Evolutionary conservation across 208 protist genomes (phyloP).

Genomic region (Leishmania guyanensis): DNA sequence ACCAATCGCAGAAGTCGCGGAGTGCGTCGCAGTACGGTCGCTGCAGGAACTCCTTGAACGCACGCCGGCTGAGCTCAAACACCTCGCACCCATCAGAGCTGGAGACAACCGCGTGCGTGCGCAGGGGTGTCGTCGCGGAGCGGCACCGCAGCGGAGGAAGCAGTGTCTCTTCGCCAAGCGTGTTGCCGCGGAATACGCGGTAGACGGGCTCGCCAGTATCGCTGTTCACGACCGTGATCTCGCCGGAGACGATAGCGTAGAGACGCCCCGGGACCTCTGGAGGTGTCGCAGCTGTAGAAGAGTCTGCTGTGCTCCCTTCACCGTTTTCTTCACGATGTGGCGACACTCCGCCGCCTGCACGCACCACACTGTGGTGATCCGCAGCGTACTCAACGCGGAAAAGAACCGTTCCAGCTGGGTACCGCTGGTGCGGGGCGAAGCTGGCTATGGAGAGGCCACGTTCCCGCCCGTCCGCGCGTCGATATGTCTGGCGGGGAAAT

Average conservation of each 20-base stretch:
- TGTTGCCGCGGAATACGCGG: not conserved
- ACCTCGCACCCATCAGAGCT: slow-evolving; percentile 12
- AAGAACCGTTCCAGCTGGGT: slow-evolving; percentile 13
- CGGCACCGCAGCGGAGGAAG: slow-evolving; percentile 9
- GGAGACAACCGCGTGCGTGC: slow-evolving; percentile 16
- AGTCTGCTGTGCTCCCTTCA: not conserved
- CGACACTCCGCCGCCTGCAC: not conserved
- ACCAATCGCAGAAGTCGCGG: slow-evolving; percentile 15
- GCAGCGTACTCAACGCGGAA: slow-evolving; percentile 8
- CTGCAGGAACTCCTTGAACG: slow-evolving; percentile 13
- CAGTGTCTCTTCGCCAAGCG: slow-evolving; percentile 16
- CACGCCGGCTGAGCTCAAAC: slow-evolving; percentile 8
- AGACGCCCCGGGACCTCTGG: not conserved
- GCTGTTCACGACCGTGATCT: slow-evolving; percentile 15
- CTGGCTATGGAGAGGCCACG: slow-evolving; percentile 19
- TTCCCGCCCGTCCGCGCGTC: slow-evolving; percentile 16
- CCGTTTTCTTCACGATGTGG: not conserved
- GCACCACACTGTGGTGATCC: too few species aligned
- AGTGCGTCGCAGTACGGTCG: slow-evolving; percentile 15
- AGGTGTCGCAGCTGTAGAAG: not conserved
- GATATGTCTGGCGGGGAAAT: slow-evolving; percentile 18
- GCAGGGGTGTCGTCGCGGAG: slow-evolving; percentile 6
- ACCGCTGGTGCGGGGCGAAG: slow-evolving; percentile 8
- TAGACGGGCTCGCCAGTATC: not conserved
- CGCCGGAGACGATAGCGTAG: slow-evolving; percentile 13